These are phyloP conservation scores for Bombardia bombarda DNA, from an alignment of 495 filamentous ascomycete genomes.

Conservation along the genomic window DNA sequence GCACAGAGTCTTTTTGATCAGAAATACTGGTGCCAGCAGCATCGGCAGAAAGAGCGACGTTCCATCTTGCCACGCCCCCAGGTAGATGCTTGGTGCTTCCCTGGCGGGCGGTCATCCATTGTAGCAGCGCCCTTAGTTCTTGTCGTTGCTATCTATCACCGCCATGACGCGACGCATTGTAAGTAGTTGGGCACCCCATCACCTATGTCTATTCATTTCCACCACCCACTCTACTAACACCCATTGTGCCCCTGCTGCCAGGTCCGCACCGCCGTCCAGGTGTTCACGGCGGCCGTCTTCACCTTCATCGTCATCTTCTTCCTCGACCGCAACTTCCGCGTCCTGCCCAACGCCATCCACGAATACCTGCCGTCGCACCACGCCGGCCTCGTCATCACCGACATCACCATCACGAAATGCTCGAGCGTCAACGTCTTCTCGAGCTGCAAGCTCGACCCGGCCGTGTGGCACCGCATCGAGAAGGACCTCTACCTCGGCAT, in stretches of 20 bases:
- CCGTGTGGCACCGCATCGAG: slow-evolving; percentile 74
- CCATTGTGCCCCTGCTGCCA: slow-evolving; percentile 22
- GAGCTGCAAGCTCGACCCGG: slow-evolving; percentile 68
- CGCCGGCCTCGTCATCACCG: slow-evolving; percentile 73
- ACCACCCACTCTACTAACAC: no score
- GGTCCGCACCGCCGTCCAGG: slow-evolving; percentile 81
- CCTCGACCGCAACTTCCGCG: slow-evolving; percentile 72
- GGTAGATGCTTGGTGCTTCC: slow-evolving; percentile 4
- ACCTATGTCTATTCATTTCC: no score
- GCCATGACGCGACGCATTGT: slow-evolving; percentile 24
- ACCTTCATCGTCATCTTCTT: slow-evolving; percentile 63
- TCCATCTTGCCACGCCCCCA: no score
- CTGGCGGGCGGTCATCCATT: slow-evolving; percentile 3
- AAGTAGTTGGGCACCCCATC: no score
- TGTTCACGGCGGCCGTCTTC: slow-evolving; percentile 56
- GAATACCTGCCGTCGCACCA: slow-evolving; percentile 76
- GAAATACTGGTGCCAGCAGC: neutral
- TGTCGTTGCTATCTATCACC: no score
- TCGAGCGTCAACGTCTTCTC: slow-evolving; percentile 66
- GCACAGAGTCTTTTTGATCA: slow-evolving; percentile 2
- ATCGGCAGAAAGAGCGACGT: neutral
- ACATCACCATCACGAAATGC: slow-evolving; percentile 78
- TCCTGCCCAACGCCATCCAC: slow-evolving; percentile 76
- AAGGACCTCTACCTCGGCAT: slow-evolving; percentile 83
- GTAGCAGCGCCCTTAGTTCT: no score